These are phyloP conservation scores for Inonotus hispidus DNA, from an alignment of 1,284 basidiomycete genomes.

Conservation along the genomic window DNA sequence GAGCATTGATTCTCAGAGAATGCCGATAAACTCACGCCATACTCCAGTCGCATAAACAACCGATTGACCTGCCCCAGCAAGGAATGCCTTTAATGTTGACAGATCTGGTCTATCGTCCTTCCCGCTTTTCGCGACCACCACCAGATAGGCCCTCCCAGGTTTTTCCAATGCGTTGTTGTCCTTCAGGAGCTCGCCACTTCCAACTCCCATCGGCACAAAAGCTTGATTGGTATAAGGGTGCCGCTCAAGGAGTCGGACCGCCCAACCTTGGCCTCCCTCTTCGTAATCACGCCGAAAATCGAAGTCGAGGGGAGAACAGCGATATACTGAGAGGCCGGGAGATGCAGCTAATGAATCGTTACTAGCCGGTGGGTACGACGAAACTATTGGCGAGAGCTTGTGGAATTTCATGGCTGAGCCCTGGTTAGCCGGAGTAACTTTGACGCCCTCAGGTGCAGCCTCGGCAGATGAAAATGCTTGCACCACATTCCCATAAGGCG, in stretches of 20 bases:
- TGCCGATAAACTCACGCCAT: constrained; percentile 68
- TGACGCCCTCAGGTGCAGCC: constrained; percentile 59
- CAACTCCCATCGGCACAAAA: constrained; percentile 76
- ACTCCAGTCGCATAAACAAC: constrained; percentile 76
- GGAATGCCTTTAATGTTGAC: constrained; percentile 70
- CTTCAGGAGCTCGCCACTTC: constrained; percentile 22
- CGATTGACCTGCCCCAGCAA: constrained; percentile 75
- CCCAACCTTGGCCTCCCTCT: constrained; percentile 27
- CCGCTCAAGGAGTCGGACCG: constrained; percentile 62
- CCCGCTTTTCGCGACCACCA: constrained; percentile 79
- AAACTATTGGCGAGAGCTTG: constrained; percentile 65
- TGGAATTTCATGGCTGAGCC: constrained; percentile 89
- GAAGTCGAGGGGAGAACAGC: constrained; percentile 57
- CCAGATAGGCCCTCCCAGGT: constrained; percentile 61
- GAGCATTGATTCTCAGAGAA: constrained; percentile 11
- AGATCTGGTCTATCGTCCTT: constrained; percentile 73
- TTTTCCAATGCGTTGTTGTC: constrained; percentile 41
- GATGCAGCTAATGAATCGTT: constrained; percentile 39
- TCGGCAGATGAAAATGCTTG: constrained; percentile 73
- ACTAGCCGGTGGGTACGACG: constrained; percentile 52
- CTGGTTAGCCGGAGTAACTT: constrained; percentile 78
- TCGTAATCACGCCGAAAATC: constrained; percentile 27
- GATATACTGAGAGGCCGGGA: constrained; percentile 66
- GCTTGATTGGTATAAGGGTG: constrained; percentile 80
- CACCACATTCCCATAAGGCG: constrained; percentile 79